Conservation (phyloP, 805 yeast species). For the Candida easanensis region DNA sequence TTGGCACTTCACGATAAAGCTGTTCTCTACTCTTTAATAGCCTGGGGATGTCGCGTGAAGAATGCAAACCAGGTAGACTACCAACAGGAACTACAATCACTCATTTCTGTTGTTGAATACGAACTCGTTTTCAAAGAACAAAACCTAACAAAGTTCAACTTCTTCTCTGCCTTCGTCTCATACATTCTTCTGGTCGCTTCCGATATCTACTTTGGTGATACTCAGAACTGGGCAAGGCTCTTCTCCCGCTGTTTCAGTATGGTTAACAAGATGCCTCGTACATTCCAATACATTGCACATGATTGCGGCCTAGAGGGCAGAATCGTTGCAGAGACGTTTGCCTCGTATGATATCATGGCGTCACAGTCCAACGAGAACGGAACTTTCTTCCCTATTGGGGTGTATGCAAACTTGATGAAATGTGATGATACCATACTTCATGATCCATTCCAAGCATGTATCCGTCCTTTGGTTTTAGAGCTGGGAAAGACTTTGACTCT, state of each 20-base stretch:
- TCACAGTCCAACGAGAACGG: slow-evolving; percentile 55
- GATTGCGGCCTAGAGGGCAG: slow-evolving; percentile 1
- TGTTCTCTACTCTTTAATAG: slow-evolving; percentile 42
- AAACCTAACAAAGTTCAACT: slow-evolving; percentile 3
- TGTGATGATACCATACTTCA: neutral
- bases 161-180: slow-evolving; percentile 1
- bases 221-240: neutral
- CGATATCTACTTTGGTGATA: slow-evolving; percentile 7
- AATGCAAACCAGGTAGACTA: neutral
- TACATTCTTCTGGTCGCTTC: slow-evolving; percentile 3
- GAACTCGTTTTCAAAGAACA: neutral
- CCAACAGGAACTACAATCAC: neutral
- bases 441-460: slow-evolving; percentile 30
- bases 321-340: slow-evolving; percentile 48
- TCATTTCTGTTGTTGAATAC: neutral
- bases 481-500: slow-evolving; percentile 25
- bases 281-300: slow-evolving; percentile 1
- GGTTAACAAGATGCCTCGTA: neutral
- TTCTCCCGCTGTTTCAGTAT: slow-evolving; percentile 1
- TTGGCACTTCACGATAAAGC: slow-evolving; percentile 42
- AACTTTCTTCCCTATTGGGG: slow-evolving; percentile 59
- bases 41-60: slow-evolving; percentile 38
- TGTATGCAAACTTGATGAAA: slow-evolving; percentile 37
- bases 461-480: slow-evolving; percentile 22
- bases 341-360: slow-evolving; percentile 73